Evolutionary conservation across 768 basidiomycete species (phyloP).

Genomic region (Mycena chlorophos): DNA sequence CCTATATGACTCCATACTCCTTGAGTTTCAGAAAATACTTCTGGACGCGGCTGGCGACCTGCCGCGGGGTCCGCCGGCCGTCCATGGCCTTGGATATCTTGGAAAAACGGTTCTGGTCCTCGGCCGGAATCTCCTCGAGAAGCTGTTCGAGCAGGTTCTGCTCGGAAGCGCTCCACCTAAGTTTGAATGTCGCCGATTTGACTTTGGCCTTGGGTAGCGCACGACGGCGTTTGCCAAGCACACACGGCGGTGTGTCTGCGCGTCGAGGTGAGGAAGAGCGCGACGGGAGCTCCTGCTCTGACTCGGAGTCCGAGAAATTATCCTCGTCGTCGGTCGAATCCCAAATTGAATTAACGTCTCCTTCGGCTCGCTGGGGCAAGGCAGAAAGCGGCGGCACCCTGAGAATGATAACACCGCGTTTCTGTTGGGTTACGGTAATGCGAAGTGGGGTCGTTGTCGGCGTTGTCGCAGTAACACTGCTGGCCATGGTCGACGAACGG

Average conservation of each 20-base stretch:
- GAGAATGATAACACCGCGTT: background rate
- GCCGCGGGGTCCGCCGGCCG: constrained; percentile 71
- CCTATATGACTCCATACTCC: background rate
- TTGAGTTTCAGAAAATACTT: constrained; percentile 87
- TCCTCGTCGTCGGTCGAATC: background rate
- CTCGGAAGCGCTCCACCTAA: constrained; percentile 73
- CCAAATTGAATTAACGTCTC: background rate
- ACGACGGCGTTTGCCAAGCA: constrained; percentile 4
- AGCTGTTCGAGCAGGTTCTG: constrained; percentile 76
- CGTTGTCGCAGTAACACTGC: background rate
- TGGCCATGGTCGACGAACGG: background rate
- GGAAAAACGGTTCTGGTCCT: constrained; percentile 74
- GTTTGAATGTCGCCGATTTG: constrained; percentile 78
- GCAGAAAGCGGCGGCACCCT: background rate
- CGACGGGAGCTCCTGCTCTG: constrained; percentile 9
- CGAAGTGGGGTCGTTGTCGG: background rate
- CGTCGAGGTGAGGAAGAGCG: background rate
- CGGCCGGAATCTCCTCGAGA: constrained; percentile 73
- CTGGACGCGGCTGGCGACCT: constrained; percentile 87
- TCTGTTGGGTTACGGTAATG: background rate
- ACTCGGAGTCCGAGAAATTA: background rate
- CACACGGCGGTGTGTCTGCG: background rate
- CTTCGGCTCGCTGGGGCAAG: background rate
- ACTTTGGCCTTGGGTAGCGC: constrained; percentile 29
- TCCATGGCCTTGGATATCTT: constrained; percentile 84